phyloP scores from a whole-genome alignment of 78 protist genomes.

The Speleostelium caveatum region DNA sequence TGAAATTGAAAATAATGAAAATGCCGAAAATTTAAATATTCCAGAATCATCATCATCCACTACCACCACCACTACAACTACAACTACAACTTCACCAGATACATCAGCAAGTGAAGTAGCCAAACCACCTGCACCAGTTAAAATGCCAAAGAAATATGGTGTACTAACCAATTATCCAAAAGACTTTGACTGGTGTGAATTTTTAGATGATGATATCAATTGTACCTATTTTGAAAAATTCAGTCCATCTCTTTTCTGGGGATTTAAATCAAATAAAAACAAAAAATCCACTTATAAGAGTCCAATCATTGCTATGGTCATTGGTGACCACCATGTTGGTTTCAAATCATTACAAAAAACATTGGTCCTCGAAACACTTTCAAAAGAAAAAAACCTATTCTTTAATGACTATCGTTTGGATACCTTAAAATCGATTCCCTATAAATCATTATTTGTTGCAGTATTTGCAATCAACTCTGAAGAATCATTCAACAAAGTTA shows the following conservation, averaged over 20 bases:
- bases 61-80: not conserved
- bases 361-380: not conserved
- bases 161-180: not conserved
- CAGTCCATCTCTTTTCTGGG: conserved; percentile 1
- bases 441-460: conserved; percentile 27
- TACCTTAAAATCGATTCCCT: conserved; percentile 1
- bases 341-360: conserved; percentile 20
- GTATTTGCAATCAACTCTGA: not conserved
- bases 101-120: not conserved
- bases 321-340: conserved; percentile 50
- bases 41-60: not conserved
- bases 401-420: conserved; percentile 60
- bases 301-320: conserved; percentile 32
- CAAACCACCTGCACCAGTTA: not conserved
- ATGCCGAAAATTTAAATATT: not conserved
- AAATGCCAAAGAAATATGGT: conserved; percentile 50
- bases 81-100: conserved; percentile 10
- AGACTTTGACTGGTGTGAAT: conserved; percentile 4
- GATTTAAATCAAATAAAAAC: not conserved
- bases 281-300: not conserved
- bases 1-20: not conserved
- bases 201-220: conserved; percentile 14
- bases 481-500: conserved; percentile 3
- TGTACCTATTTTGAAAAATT: not conserved
- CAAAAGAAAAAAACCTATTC: not conserved